Base-by-base conservation (phyloP, 441 rosid genomes). In the Capsella rubella region DNA sequence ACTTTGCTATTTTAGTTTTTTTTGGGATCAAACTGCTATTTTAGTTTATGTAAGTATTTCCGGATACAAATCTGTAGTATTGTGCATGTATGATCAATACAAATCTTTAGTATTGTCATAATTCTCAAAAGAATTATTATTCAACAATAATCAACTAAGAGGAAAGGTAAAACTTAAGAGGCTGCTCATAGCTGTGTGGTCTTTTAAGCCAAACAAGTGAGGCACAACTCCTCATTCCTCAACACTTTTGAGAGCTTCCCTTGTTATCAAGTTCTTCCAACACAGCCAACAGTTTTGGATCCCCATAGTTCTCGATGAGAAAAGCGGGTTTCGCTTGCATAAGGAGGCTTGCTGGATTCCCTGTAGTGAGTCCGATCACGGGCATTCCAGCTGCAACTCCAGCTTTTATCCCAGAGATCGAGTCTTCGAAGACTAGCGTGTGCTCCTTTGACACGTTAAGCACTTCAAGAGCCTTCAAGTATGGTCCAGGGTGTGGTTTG, bases 331-430 rank as follows among this genome's bases (percentile, higher is more conserved):
- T 87, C 0, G 97, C 99, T 81, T 87, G 79, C 87, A 84, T 60
- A 52, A 93, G 82, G 16, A 81, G 3, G 64, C 85, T 75, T 45
- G 81, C 93, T 8, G 96, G 93, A 74, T 89, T 93, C 66, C 98
- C 84, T n/a, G 96, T 93, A 13, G 89, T 78, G 45, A 96, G 53
- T 72, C 98, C 98, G 51, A 88, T 61, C 61, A 91, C 98, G 0
- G 94, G 97, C 89, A 93, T 80, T 12, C 96, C 98, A 31, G 98
- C 98, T 18, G 93, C 97, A 71, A 93, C 99, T 74, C 97, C 99
- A 40, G 98, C 98, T 81, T 69, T 87, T 52, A 93, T 95, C 72
- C 98, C 97, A 2, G 98, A 95, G 58, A 82, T 80, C 1, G 97
- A 95, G 79, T 93, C 98, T 87, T 95, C 98, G 4, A 83, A 92